Percentiles rank a stretch among this genome's conserved stretches.
These are phyloP conservation scores for Houttuynia cordata DNA, from an alignment of 164 flowering plant genomes.

Conservation along the genomic window DNA sequence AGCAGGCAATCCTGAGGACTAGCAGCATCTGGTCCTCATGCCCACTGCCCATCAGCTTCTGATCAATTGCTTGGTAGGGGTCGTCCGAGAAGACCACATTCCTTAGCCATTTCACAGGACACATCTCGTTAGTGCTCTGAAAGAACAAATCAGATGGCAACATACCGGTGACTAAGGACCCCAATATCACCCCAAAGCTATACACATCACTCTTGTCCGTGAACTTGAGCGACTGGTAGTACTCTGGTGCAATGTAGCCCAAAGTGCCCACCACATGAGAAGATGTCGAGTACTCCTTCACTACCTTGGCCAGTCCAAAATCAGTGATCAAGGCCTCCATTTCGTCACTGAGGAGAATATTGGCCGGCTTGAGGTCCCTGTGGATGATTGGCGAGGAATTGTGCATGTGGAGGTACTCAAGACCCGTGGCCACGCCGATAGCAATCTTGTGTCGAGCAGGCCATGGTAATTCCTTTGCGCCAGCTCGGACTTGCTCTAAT, in stretches of 20 bases:
- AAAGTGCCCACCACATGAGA: constrained; percentile 77
- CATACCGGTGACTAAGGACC: constrained; percentile 60
- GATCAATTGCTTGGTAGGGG: constrained; percentile 57
- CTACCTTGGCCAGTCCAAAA: constrained; percentile 78
- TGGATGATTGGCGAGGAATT: constrained; percentile 72
- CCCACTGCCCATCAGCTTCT: constrained; percentile 49
- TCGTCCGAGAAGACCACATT: constrained; percentile 64
- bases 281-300: constrained; percentile 57
- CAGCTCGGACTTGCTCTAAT: constrained; percentile 28
- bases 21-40: no score
- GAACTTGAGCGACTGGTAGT: constrained; percentile 74
- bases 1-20: constrained; percentile 80
- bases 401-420: constrained; percentile 66
- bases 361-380: constrained; percentile 77
- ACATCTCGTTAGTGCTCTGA: constrained; percentile 45
- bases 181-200: constrained; percentile 78
- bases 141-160: constrained; percentile 70
- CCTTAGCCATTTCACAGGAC: constrained; percentile 74
- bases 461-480: constrained; percentile 60
- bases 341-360: constrained; percentile 72
- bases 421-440: constrained; percentile 63
- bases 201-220: constrained; percentile 88
- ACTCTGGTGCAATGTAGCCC: constrained; percentile 92
- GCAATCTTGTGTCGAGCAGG: constrained; percentile 42
- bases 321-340: constrained; percentile 87